Conservation (phyloP, 352 stramenopile species). For the Thraustochytrium sp. region DNA sequence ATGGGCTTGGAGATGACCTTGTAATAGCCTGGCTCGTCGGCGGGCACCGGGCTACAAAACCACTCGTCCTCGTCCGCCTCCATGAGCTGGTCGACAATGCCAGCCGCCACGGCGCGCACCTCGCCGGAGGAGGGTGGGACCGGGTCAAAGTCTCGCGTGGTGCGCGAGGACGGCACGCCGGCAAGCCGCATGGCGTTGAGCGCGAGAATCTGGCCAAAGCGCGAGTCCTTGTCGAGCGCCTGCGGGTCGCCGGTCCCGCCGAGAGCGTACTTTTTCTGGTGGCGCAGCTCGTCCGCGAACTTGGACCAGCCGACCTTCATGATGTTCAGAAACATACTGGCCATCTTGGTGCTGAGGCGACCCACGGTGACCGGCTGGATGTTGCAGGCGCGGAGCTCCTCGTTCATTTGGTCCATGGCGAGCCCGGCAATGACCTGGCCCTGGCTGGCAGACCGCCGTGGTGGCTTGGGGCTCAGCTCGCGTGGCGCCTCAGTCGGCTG, state of each 20-base stretch:
- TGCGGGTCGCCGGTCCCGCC: not conserved
- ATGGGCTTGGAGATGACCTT: not conserved
- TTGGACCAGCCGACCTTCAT: not conserved
- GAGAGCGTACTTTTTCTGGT: no score
- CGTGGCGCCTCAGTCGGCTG: not conserved
- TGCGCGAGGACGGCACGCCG: not conserved
- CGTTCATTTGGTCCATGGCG: constrained; percentile 17
- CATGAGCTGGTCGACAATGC: constrained; percentile 15
- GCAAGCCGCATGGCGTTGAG: not conserved
- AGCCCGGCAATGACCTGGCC: not conserved
- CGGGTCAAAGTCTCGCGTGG: not conserved
- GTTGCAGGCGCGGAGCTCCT: not conserved
- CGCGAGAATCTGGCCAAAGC: not conserved
- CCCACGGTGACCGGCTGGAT: not conserved
- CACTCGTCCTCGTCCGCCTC: constrained; percentile 9
- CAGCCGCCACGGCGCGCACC: not conserved
- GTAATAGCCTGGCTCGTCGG: not conserved
- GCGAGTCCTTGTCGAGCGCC: not conserved
- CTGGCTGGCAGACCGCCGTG: not conserved
- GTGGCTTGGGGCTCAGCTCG: not conserved
- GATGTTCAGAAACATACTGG: constrained; percentile 10
- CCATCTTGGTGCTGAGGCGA: not conserved
- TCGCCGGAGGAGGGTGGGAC: not conserved
- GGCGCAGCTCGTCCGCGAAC: not conserved
- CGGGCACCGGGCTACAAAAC: constrained; percentile 10